A percentile compares a stretch with the other conserved stretches of the same genome.
These are phyloP conservation scores for Cladophialophora carrionii DNA, from an alignment of 2,329 filamentous ascomycete genomes.

Conservation along the genomic window DNA sequence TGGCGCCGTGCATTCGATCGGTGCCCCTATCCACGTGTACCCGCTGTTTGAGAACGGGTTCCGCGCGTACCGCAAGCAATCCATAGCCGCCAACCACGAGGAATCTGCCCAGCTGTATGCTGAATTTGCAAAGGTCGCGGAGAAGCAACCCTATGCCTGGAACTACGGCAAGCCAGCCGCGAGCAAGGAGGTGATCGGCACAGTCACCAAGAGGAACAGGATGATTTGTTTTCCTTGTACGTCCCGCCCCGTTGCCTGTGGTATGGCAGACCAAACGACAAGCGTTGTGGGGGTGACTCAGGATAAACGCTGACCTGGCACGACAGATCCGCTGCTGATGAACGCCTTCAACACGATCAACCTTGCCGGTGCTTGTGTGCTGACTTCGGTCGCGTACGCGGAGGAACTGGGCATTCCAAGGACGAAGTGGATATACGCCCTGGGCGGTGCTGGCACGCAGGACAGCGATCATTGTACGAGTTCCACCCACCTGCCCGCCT, in stretches of 20 bases:
- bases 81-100: constrained; percentile 57
- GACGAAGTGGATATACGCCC: constrained; percentile 64
- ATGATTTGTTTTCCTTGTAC: constrained; percentile 71
- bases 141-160: constrained; percentile 61
- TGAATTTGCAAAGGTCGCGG: constrained; percentile 62
- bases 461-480: constrained; percentile 59
- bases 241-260: constrained; percentile 35
- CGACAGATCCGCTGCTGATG: constrained; percentile 67
- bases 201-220: constrained; percentile 60
- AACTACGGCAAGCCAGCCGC: constrained; percentile 54
- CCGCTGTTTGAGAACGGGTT: constrained; percentile 69
- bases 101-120: constrained; percentile 66
- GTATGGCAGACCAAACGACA: no score
- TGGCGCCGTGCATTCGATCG: constrained; percentile 61
- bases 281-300: no score
- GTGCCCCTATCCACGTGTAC: constrained; percentile 68
- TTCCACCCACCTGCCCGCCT: background rate
- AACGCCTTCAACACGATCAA: constrained; percentile 73
- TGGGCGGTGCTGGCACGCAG: constrained; percentile 65
- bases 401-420: constrained; percentile 58
- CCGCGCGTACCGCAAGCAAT: constrained; percentile 60
- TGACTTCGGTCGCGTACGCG: constrained; percentile 63
- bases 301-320: background rate
- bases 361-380: constrained; percentile 61
- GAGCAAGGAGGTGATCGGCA: constrained; percentile 58